Evolutionary conservation across 306 rosid genomes (phyloP), one percentile per base, ranked within the genome.

Genomic region (Vicia sativa): DNA sequence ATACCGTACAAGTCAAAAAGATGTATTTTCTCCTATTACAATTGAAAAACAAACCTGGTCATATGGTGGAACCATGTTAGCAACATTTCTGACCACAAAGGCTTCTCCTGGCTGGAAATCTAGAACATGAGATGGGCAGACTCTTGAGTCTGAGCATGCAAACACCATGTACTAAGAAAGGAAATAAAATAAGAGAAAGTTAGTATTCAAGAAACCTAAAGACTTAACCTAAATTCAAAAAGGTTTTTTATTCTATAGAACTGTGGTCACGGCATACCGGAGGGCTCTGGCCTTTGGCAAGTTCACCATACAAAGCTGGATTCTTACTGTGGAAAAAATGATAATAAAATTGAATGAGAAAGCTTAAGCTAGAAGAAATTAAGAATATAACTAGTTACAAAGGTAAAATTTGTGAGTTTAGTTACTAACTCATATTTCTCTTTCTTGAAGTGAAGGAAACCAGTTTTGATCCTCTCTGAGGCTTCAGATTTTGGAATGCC

Each of bases 51-150:
- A 56, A 10, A 54, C 97, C 92, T 88, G 78, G 56, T 84, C 89
- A 67, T 66, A 95, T 39, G 99, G 96, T 34, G 99, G 96, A 71
- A 95, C 99, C 42, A 95, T n/a, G 79, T 93, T 95, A 48, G 97
- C 97, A 76, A 95, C 95, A 74, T 89, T 95, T 77, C 99, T 84
- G 78, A 95, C 96, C 76, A 90, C 80, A 85, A 95, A 95, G 50
- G 99, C 99, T 80, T 95, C 97, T 37, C 99, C 99, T 43, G 99
- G 99, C 70, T 95, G 99, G 78, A 90, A 83, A 77, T 95, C 88
- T 55, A 95, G 82, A 58, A 82, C 87, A 76, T 95, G 99, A 46
- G 99, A 95, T 67, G 99, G 99, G 74, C 99, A 95, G 1, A 95
- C 99, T 62, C 99, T 84, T 11, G 99, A 95, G 82, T 95, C 99